Evolutionary conservation across 768 basidiomycete species (phyloP).

Genomic region (Pisolithus tinctorius): DNA sequence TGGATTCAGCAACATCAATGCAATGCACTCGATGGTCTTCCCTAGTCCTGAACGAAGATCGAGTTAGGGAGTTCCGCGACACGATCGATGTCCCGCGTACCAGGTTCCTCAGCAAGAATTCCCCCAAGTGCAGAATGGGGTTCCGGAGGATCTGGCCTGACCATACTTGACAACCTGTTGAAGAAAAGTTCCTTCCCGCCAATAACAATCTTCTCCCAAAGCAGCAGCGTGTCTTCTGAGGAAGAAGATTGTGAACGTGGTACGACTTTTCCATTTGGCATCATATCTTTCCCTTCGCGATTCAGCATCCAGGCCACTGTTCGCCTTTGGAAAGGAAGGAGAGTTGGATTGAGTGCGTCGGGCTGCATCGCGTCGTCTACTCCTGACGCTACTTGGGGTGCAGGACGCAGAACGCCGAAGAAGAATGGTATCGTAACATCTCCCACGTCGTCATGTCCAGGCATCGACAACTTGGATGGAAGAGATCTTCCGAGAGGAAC

Average conservation of each 20-base stretch:
- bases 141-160: conserved; percentile 30
- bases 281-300: conserved; percentile 56
- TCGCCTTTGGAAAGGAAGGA: conserved; percentile 83
- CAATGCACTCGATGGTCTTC: conserved; percentile 84
- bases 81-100: conserved; percentile 22
- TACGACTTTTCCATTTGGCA: conserved; percentile 41
- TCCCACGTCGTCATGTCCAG: conserved; percentile 17
- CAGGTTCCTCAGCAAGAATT: conserved; percentile 88
- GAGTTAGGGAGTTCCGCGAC: neutral
- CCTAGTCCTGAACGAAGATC: conserved; percentile 36
- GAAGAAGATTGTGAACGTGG: conserved; percentile 2
- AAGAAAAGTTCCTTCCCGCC: conserved; percentile 46
- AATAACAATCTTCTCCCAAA: conserved; percentile 44
- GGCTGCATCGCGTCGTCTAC: conserved; percentile 56
- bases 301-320: conserved; percentile 72
- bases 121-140: conserved; percentile 50
- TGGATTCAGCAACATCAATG: conserved; percentile 72
- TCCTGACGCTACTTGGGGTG: conserved; percentile 41
- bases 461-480: no score
- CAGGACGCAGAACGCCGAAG: conserved; percentile 62
- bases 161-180: conserved; percentile 53
- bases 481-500: conserved; percentile 4
- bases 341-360: conserved; percentile 46
- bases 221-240: conserved; percentile 7
- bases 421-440: conserved; percentile 61